Evolutionary conservation across 2,329 filamentous ascomycete species (phyloP).

Genomic region (Fusarium tupiense): DNA sequence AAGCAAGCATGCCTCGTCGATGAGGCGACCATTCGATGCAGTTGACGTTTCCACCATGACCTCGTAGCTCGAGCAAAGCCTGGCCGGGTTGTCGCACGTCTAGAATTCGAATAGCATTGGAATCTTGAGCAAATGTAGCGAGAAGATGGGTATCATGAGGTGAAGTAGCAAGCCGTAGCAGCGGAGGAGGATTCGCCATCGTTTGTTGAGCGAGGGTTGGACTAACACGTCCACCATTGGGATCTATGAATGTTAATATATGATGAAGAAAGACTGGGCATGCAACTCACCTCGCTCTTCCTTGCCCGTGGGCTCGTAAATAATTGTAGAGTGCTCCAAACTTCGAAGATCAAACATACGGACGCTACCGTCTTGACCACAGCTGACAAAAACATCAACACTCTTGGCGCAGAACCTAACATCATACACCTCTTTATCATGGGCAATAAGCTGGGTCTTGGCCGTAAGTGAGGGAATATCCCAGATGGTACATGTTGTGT

Average conservation of each 20-base stretch:
- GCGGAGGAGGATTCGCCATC: slow-evolving; percentile 78
- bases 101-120: slow-evolving; percentile 89
- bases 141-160: slow-evolving; percentile 95
- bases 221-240: slow-evolving; percentile 72
- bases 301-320: slow-evolving; percentile 96
- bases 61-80: slow-evolving; percentile 90
- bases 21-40: slow-evolving; percentile 96
- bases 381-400: slow-evolving; percentile 98
- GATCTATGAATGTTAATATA: slow-evolving; percentile 50
- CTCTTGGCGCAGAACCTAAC: slow-evolving; percentile 98
- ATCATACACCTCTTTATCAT: slow-evolving; percentile 99
- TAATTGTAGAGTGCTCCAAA: slow-evolving; percentile 97
- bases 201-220: slow-evolving; percentile 81
- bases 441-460: slow-evolving; percentile 97
- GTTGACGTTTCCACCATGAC: slow-evolving; percentile 86
- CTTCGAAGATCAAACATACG: slow-evolving; percentile 98
- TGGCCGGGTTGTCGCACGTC: slow-evolving; percentile 97
- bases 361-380: slow-evolving; percentile 95
- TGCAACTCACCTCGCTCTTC: slow-evolving; percentile 70
- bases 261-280: not conserved
- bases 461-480: slow-evolving; percentile 97
- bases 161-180: slow-evolving; percentile 85
- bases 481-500: slow-evolving; percentile 99
- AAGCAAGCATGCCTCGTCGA: slow-evolving; percentile 87
- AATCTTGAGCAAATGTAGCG: slow-evolving; percentile 96